Base-by-base conservation (phyloP, 768 basidiomycete genomes). In the Collybia nuda region DNA sequence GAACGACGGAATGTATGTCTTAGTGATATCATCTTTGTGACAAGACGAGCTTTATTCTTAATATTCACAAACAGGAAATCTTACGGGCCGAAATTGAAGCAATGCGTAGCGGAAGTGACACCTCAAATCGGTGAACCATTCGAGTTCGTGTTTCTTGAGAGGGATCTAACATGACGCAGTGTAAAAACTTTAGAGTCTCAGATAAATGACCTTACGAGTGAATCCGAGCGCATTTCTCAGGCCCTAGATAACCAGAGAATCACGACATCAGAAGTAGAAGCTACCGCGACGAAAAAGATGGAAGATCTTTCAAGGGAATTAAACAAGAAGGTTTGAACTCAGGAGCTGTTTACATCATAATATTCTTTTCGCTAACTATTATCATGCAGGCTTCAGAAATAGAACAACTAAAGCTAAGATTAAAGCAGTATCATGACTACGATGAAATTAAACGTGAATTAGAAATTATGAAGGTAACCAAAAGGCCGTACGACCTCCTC, bases 391-490 rank as follows among this genome's bases (percentile, higher is more conserved):
- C 64, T 3, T 64, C 65, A 2, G 94, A 97, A 67, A 72, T 87
- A 4, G 86, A 88, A 14, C 77, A 77, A 42, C 74, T 95, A 2
- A 85, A 80, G 63, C 68, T 72, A 28, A 85, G 84, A 56, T 70
- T 98, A 32, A 84, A 81, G 59, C 82, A 81, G 56, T 90, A 87
- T 53, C 67, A 67, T 14, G 93, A 99, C 67, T 98, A 99, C 60
- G 96, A 98, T 61, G 95, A 98, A 71, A 85, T 98, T 62, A 98
- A 98, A 73, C 86, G 97, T 22, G 97, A 99, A 66, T 78, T 99
- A 23, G 94, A 94, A 62, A 98, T 99, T 56, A 91, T 98, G 92
- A 98, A 99, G 84, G 97, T 91, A 43, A 40, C 45, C 19, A 71
- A 35, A 17, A 26, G 4, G 2, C 22, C n/a, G 26, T n/a, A 44